Percentiles rank a stretch among this genome's conserved stretches.
These are phyloP conservation scores for Hypocreales sp. DNA, from an alignment of 2,329 filamentous ascomycete species.

Conservation along the genomic window DNA sequence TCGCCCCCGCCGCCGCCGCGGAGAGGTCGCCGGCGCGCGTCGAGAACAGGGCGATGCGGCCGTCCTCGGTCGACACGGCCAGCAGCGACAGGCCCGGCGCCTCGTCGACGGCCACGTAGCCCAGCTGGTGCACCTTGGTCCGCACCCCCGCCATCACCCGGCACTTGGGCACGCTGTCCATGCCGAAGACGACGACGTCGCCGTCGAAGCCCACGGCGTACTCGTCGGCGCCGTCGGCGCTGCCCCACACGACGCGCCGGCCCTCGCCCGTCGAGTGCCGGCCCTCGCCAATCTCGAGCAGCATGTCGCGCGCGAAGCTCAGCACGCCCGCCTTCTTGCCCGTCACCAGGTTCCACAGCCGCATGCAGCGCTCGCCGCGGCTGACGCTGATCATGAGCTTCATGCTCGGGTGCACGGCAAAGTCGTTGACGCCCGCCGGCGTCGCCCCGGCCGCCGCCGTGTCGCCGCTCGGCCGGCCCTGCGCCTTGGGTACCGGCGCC, in stretches of 20 bases:
- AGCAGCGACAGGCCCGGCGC: slow-evolving; percentile 33
- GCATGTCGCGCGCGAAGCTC: slow-evolving; percentile 61
- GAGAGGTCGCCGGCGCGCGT: slow-evolving; percentile 38
- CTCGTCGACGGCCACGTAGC: slow-evolving; percentile 46
- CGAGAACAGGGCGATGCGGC: slow-evolving; percentile 69
- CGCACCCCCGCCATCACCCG: slow-evolving; percentile 49
- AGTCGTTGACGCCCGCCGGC: slow-evolving; percentile 83
- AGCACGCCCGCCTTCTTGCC: slow-evolving; percentile 90
- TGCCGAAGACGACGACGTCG: slow-evolving; percentile 71
- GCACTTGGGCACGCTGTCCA: slow-evolving; percentile 72
- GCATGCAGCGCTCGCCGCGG: slow-evolving; percentile 79
- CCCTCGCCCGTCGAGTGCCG: slow-evolving; percentile 71
- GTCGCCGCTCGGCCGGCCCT: slow-evolving; percentile 74
- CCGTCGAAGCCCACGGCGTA: slow-evolving; percentile 84
- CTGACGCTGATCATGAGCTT: slow-evolving; percentile 92
- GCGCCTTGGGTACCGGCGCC: slow-evolving; percentile 66
- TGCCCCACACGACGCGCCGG: slow-evolving; percentile 66
- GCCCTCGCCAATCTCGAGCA: slow-evolving; percentile 62
- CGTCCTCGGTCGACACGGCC: slow-evolving; percentile 79
- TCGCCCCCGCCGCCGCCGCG: slow-evolving; percentile 1
- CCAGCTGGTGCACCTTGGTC: slow-evolving; percentile 73
- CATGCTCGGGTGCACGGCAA: slow-evolving; percentile 89
- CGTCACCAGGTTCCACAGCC: slow-evolving; percentile 92
- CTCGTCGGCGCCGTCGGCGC: slow-evolving; percentile 54
- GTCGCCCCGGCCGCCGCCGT: slow-evolving; percentile 69